Evolutionary conservation across 1,284 basidiomycete species (phyloP), one percentile per base, ranked within the genome.

Genomic region (Apiotrichum laibachii): DNA sequence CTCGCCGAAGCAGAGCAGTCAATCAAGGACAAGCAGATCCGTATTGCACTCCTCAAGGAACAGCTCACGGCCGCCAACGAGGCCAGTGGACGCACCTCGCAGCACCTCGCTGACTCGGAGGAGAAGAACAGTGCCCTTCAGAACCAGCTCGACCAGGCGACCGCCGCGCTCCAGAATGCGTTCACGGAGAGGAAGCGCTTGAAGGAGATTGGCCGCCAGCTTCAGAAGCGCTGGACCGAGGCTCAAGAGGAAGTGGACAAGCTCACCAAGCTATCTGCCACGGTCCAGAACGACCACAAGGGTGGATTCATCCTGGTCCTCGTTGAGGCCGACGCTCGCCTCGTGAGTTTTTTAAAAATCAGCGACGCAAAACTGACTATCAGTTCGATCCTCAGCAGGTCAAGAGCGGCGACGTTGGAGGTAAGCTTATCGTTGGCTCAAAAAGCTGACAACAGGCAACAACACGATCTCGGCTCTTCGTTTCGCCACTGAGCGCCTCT

Each of bases 121-220:
- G 10, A 10, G 46, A 6, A 34, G 8, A 13, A 21, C 44, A 39
- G 59, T 16, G 39, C 31, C 12, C 33, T 45, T 18, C 43, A 55
- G 18, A 43, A 82, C 60, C 80, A 79, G 34, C 18, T 40, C 6
- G 34, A 15, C 19, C 31, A 47, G 44, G 15, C 50, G 13, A 75
- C 81, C 65, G 72, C 81, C 53, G 56, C 62, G 15, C 63, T 77
- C 7, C 75, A 78, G 49, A 61, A 74, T 46, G 71, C 26, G 11
- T n/a, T 1, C 15, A 16, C 15, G n/a, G 40, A 42, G n/a, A 8
- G n/a, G 16, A 16, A 42, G 16, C 13, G 18, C 13, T 16, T 42
- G 2, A 7, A 48, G 26, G 13, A n/a, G 15, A 2, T 26, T 18
- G 31, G 16, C 16, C 16, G 33, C 5, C 13, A 10, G n/a, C 6